Evolutionary conservation across 768 basidiomycete genomes (phyloP), one percentile per base, ranked within the genome.

Genomic region (Boletus coccyginus): DNA sequence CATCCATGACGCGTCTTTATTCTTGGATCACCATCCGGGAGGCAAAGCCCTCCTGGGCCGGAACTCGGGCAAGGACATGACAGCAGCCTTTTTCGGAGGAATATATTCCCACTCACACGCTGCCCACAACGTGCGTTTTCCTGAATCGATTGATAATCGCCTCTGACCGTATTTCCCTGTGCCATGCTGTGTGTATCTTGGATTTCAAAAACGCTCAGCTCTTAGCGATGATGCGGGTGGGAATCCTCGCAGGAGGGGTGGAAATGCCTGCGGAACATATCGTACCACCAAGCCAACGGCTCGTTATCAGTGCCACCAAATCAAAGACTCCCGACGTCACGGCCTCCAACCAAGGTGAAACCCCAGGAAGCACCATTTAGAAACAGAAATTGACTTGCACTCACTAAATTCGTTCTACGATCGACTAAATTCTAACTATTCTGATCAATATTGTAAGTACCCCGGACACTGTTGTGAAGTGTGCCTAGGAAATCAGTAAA

Each of bases 71-170:
- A 87, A 85, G 65, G 92, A 95, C 60, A 85, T 89, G 68, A 93
- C 92, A 0, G 80, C 87, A 1, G 81, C 89, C 3, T 95, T 95
- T 76, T 90, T 87, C 67, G 94, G 94, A 5, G 92, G 92, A 24
- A 76, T 88, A 2, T 91, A 92, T 69, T 79, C 84, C 29, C 91
- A 94, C 66, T 90, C 88, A 9, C 88, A 90, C 69, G 90, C 89
- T 7, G 91, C 91, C 12, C 86, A 88, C 68, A 90, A 89, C 59
- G 86, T 86, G 66, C 58, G 83, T 73, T 47, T 53, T 11, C 49
- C 53, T 53, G 31, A 48, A 35, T 63, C 46, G 3, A 39, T 12
- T 27, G 46, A 35, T 11, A 14, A 17, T 40, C 51, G 24, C 35
- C 4, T 33, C 58, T 62, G 52, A 62, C 31, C 35, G 29, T 50